Base-by-base conservation (phyloP, 441 rosid species). In the Melastoma candidum region DNA sequence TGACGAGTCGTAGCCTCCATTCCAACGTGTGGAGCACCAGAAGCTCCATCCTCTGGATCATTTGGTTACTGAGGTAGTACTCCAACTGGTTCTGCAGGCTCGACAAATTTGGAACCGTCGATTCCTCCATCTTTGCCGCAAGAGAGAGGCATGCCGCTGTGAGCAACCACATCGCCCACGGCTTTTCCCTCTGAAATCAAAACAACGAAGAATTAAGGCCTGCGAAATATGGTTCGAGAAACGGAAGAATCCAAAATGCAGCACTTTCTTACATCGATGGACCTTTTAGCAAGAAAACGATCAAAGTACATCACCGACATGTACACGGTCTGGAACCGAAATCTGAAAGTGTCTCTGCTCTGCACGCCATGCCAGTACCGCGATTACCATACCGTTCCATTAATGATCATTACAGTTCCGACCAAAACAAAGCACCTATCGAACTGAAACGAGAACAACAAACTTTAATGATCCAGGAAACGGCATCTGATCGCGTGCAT, bases 101-200 rank as follows among this genome's bases (percentile, higher is more conserved):
- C 27, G 80, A 58, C 22, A 77, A 52, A 4, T 60, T n/a, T 14
- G 82, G 80, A 12, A 59, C 74, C 4, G 57, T 43, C 45, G 56
- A 3, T 63, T 81, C 85, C 68, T 77, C 84, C 87, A 81, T 72
- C 64, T 84, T 84, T 48, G 82, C 82, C 26, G 92, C 85, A 58
- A 84, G 41, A 4, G 84, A 77, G 44, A 81, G 71, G 54, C 87
- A 81, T 6, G 84, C 82, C 54, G 77, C 68, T 29, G 82, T 63
- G 14, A 84, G 62, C 47, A 84, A 60, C 47, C 47, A 66, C 13
- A 72, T 59, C n/a, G 68, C 72, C 85, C 82, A 72, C 26, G 62
- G 48, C 60, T 66, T 52, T 43, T 66, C 74, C 44, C 56, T 58
- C 88, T 84, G 65, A 22, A 53, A 2, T 26, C 27, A 12, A 44